Evolutionary conservation across 768 basidiomycete species (phyloP), one percentile per base, ranked within the genome.

Genomic region (Crucibulum laeve): DNA sequence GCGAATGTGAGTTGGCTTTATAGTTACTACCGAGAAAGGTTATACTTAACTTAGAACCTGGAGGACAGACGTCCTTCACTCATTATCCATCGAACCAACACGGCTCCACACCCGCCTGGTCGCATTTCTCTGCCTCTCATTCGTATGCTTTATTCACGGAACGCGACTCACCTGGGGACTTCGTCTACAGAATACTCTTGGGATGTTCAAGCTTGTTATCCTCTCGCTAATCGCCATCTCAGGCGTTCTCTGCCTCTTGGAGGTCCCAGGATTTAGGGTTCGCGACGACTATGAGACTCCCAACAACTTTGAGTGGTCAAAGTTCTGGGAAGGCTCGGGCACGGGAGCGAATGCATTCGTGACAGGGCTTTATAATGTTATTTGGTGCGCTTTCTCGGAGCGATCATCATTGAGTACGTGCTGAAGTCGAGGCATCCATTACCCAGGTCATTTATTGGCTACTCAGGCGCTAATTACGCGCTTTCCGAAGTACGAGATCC

Each of bases 401-500:
- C n/a, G n/a, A n/a, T n/a, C n/a, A n/a, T n/a, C n/a, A n/a, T n/a
- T n/a, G n/a, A n/a, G n/a, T n/a, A n/a, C n/a, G n/a, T n/a, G n/a
- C n/a, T n/a, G n/a, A n/a, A n/a, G n/a, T n/a, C n/a, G n/a, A n/a
- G n/a, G n/a, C n/a, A n/a, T n/a, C n/a, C 22, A 36, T 42, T 10
- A 25, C 30, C 17, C 32, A 86, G 84, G 84, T 80, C 82, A 0
- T 85, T 79, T 54, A 70, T 76, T 37, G 87, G 87, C 0, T 90
- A 87, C 55, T 76, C 79, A 2, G 85, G 83, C 45, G 84, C 84
- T 6, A 87, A 88, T 53, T 87, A 85, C 49, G 82, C 79, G 0
- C 65, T 89, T 4, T 84, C 82, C 3, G 86, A 90, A 54, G 69
- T 86, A 4, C 71, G 71, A 18, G 73, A 88, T 48, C 87, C 86